These are phyloP conservation scores for Saccharomycopsis sp. DNA, from an alignment of 805 yeast species.

Conservation along the genomic window DNA sequence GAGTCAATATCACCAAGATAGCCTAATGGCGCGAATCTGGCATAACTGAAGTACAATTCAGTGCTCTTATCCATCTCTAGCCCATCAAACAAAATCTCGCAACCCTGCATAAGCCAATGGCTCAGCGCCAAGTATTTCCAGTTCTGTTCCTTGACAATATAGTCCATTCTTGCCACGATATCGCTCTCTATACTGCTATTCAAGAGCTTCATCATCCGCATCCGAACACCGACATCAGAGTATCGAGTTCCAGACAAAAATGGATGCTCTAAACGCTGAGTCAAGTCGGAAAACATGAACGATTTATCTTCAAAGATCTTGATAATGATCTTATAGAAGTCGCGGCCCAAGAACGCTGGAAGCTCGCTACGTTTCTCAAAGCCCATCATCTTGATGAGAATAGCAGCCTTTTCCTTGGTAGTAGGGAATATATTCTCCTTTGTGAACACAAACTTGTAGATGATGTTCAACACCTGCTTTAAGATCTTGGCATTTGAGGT, in stretches of 20 bases:
- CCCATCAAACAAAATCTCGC: conserved; percentile 77
- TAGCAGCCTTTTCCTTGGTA: conserved; percentile 92
- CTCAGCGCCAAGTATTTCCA: conserved; percentile 94
- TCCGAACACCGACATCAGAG: conserved; percentile 66
- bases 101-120: conserved; percentile 91
- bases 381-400: conserved; percentile 89
- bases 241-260: conserved; percentile 88
- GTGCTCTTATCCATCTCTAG: conserved; percentile 51
- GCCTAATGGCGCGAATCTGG: conserved; percentile 47
- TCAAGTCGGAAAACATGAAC: conserved; percentile 77
- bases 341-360: conserved; percentile 51
- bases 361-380: conserved; percentile 67
- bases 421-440: conserved; percentile 76
- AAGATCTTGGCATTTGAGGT: conserved; percentile 72
- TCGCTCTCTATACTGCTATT: conserved; percentile 75
- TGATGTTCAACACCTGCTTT: conserved; percentile 67
- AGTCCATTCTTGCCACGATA: conserved; percentile 70
- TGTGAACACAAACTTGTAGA: conserved; percentile 84
- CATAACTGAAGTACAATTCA: too few relatives aligned
- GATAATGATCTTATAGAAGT: conserved; percentile 79
- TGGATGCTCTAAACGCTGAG: conserved; percentile 94
- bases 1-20: conserved; percentile 27
- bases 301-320: conserved; percentile 80
- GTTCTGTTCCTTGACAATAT: conserved; percentile 85
- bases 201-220: conserved; percentile 71